These are phyloP conservation scores for Fusarium robinianum DNA, from an alignment of 2,329 filamentous ascomycete genomes.

Conservation along the genomic window DNA sequence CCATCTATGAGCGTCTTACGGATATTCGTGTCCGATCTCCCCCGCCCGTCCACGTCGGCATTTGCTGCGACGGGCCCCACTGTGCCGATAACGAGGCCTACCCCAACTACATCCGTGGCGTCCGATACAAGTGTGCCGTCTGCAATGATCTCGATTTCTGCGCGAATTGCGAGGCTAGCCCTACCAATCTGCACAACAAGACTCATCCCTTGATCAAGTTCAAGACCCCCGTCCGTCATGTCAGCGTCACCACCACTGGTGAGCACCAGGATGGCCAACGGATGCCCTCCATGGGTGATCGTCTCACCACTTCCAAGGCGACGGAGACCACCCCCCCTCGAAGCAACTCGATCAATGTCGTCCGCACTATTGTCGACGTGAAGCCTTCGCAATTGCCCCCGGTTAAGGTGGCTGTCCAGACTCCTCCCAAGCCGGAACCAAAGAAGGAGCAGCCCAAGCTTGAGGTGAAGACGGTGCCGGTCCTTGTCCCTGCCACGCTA, in stretches of 20 bases:
- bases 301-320: conserved; percentile 49
- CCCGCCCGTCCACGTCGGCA: conserved; percentile 70
- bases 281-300: conserved; percentile 75
- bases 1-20: conserved; percentile 75
- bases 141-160: conserved; percentile 97
- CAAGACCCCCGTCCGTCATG: conserved; percentile 86
- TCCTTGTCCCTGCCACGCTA: conserved; percentile 3
- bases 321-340: conserved; percentile 52
- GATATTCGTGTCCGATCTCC: conserved; percentile 27
- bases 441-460: conserved; percentile 35
- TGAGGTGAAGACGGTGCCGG: conserved; percentile 27
- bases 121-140: conserved; percentile 95
- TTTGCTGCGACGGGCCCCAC: conserved; percentile 93
- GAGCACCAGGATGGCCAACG: conserved; percentile 71
- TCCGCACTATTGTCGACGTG: conserved; percentile 75
- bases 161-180: conserved; percentile 87
- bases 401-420: conserved; percentile 1
- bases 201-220: conserved; percentile 98
- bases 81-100: conserved; percentile 64
- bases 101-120: conserved; percentile 77
- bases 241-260: conserved; percentile 82
- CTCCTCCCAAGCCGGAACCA: conserved; percentile 9
- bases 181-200: conserved; percentile 83
- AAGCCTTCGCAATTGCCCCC: conserved; percentile 60
- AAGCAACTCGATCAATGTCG: conserved; percentile 54